Percentiles rank a stretch among this genome's conserved stretches.
Evolutionary conservation across 371 early-diverging fungal species (phyloP).

Genomic region (Choanephora cucurbitarum): DNA sequence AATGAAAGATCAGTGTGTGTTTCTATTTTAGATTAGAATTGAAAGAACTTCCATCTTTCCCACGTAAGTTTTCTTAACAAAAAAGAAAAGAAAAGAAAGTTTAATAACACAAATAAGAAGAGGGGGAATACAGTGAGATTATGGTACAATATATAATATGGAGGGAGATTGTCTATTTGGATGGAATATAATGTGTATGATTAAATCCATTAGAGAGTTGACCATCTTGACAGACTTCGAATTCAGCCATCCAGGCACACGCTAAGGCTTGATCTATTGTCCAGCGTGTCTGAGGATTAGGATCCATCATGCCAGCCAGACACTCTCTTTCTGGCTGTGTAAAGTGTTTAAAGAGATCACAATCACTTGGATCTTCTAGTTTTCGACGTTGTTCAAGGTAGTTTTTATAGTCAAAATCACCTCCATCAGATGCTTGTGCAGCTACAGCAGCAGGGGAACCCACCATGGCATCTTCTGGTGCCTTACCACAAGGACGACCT

Average conservation of each 20-base stretch:
- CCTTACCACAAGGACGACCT: constrained; percentile 22
- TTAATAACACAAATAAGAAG: background rate
- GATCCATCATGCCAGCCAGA: constrained; percentile 57
- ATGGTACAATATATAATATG: constrained; percentile 12
- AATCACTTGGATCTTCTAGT: constrained; percentile 24
- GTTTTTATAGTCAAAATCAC: constrained; percentile 29
- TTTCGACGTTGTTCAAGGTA: constrained; percentile 32
- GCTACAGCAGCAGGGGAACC: constrained; percentile 42
- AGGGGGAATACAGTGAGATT: constrained; percentile 8
- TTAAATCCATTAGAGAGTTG: constrained; percentile 32
- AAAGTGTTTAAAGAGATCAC: constrained; percentile 27
- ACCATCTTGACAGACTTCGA: constrained; percentile 39
- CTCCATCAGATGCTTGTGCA: constrained; percentile 31
- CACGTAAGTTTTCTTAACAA: too few species aligned
- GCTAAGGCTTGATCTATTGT: constrained; percentile 78
- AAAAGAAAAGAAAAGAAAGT: too few species aligned
- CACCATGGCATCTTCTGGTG: constrained; percentile 17
- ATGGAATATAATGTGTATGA: constrained; percentile 14
- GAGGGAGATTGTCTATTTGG: too few species aligned
- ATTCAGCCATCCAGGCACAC: constrained; percentile 75
- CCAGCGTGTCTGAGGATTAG: constrained; percentile 74
- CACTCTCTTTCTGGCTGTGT: constrained; percentile 31
- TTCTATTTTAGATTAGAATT: too few species aligned
- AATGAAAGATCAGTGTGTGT: too few species aligned
- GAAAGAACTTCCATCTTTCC: too few species aligned